Evolutionary conservation across 23 red algal species (phyloP), one percentile per base, ranked within the genome.

Genomic region (Gracilaria domingensis): DNA sequence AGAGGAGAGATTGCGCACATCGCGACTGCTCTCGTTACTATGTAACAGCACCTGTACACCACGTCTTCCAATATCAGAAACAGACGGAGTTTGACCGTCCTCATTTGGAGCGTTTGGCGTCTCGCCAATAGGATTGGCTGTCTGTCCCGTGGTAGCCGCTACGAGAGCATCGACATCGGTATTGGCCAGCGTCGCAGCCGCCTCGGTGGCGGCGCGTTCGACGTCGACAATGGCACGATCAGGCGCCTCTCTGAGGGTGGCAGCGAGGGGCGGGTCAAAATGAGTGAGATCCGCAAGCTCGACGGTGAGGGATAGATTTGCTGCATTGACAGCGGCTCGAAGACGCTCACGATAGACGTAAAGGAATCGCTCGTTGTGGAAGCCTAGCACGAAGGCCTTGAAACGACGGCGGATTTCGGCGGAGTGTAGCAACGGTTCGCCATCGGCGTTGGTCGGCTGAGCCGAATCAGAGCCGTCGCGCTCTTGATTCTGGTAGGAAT

Each of bases 301-400:
- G 2, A 96, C 88, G 12, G 84, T 38, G 20, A 99, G 58, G 0
- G 82, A 83, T 1, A 73, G 82, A 48, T 84, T 84, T 13, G 75
- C 78, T 12, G 97, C 94, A 64, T 96, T 94, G 37, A 94, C 87
- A 28, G 87, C 85, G 21, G 81, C 81, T 29, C 86, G 93, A 51
- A 99, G 88, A 34, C 80, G 86, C 21, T 99, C 97, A 23, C 97
- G 92, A 65, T 99, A 99, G 26, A 79, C 57, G 74, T 95, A 99
- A 47, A 76, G 79, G 35, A 54, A 73, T 23, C 92, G 71, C 35
- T 75, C 93, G 65, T 86, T 81, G 44, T 75, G 67, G 87, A 96
- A 99, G 53, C 93, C 93, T 40, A 99, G 87, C n/a, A 99, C 36
- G 53, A 99, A 99, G 81, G 94, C 92, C 66, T 87, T 77, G 80